Conservation (phyloP, 2,329 filamentous ascomycete genomes). For the Pseudopyricularia javanii region DNA sequence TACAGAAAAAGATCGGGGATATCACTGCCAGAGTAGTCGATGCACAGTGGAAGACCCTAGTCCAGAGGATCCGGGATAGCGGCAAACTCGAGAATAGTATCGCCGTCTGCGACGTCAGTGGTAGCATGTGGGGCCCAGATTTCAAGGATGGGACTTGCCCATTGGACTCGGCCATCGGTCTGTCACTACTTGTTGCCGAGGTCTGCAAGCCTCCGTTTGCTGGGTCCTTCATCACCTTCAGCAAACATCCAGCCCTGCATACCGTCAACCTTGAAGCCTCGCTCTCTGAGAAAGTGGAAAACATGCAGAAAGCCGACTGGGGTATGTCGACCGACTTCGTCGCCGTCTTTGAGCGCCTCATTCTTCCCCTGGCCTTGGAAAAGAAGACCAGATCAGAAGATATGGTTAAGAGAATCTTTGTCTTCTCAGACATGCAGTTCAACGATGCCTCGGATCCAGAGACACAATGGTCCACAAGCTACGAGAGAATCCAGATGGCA, state of each 20-base stretch:
- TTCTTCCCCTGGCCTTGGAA: constrained; percentile 39
- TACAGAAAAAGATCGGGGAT: constrained; percentile 16
- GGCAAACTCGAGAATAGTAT: constrained; percentile 39
- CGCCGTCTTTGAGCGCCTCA: constrained; percentile 38
- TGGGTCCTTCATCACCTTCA: constrained; percentile 44
- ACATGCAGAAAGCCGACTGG: constrained; percentile 18
- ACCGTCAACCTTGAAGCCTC: constrained; percentile 21
- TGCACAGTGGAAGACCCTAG: constrained; percentile 43
- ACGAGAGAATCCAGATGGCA: constrained; percentile 31
- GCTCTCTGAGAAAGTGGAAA: not conserved
- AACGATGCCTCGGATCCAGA: constrained; percentile 18
- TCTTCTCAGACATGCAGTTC: constrained; percentile 52
- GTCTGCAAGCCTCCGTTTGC: constrained; percentile 39
- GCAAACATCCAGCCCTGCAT: constrained; percentile 23
- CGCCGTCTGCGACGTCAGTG: constrained; percentile 45
- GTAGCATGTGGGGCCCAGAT: constrained; percentile 29
- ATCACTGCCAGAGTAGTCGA: constrained; percentile 26
- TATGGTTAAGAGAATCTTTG: constrained; percentile 49
- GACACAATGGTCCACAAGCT: constrained; percentile 29
- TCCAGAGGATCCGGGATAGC: constrained; percentile 43
- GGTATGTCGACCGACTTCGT: constrained; percentile 36
- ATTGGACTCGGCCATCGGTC: constrained; percentile 40
- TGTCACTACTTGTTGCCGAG: constrained; percentile 43
- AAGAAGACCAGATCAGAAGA: constrained; percentile 38
- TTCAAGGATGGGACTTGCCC: constrained; percentile 34